Evolutionary conservation across 192 early-diverging fungal species (phyloP), one percentile per base, ranked within the genome.

Genomic region (Coemansia sp.): DNA sequence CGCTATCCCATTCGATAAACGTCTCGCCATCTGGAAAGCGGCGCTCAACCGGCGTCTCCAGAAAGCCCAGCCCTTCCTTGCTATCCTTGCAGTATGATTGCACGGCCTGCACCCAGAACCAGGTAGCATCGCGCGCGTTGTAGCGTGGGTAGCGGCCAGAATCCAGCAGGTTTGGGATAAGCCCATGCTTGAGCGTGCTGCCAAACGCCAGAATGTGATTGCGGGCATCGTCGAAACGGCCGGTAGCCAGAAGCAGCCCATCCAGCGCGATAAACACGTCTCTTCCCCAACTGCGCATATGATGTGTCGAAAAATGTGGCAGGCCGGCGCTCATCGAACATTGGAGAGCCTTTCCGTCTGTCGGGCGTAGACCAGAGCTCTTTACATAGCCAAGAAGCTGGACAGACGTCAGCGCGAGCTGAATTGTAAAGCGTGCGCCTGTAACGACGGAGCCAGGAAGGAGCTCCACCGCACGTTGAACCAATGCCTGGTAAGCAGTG

Each of bases 211-310:
- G 66, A 20, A 99, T 85, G 52, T 99, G 98, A 0, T 80, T 83
- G 45, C 86, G 85, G 14, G 98, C 98, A 0, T 88, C 95, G 20
- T 91, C 84, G 68, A 79, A 93, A 60, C 94, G 87, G 9, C 95
- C 95, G 14, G 94, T 92, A 6, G 89, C 79, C 56, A 99, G 63
- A 33, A 97, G 83, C 36, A 95, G 75, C 6, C 98, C 98, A 5
- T 89, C 86, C 5, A 99, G 76, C 8, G 93, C 84, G 64, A 99
- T 95, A 72, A 98, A 96, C 36, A 97, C 91, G 85, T 99, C 98
- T 51, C 98, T 89, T n/a, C 98, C 98, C 98, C 98, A 99, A 69
- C 90, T 91, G 49, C 98, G 88, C 94, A 97, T 96, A 63, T 96
- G 91, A 48, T 88, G 84, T 10, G 89, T 89, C 6, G 96, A 88